These are phyloP conservation scores for Beauveria pseudobassiana DNA, from an alignment of 2,329 filamentous ascomycete genomes.

Conservation along the genomic window DNA sequence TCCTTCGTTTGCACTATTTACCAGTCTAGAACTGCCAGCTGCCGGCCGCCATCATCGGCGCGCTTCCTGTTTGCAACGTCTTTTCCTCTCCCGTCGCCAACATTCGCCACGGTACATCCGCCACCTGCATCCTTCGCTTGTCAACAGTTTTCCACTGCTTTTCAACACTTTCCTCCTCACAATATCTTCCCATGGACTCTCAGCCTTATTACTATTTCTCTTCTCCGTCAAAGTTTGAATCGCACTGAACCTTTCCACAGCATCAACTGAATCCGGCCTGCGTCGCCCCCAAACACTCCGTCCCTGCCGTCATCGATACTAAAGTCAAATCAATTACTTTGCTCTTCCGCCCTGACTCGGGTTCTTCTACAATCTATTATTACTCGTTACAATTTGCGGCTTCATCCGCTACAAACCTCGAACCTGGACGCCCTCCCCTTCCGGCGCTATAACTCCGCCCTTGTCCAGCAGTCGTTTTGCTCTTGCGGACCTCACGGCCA, in stretches of 20 bases:
- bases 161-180: neutral
- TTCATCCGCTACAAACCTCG: neutral
- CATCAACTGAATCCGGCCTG: neutral
- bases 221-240: neutral
- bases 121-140: neutral
- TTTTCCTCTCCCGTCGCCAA: neutral
- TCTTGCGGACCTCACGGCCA: constrained; percentile 4
- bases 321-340: neutral
- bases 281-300: neutral
- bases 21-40: neutral
- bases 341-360: neutral
- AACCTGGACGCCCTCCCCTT: neutral
- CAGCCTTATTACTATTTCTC: no score
- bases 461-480: neutral
- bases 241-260: neutral
- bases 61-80: constrained; percentile 4
- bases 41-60: neutral
- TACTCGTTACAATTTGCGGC: neutral
- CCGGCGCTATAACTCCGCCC: neutral
- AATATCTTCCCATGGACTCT: neutral
- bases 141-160: neutral
- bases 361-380: neutral
- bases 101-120: neutral
- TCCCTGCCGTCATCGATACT: neutral
- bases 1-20: no score